Conservation (phyloP, 805 yeast genomes). For the Hanseniaspora occidentalis region DNA sequence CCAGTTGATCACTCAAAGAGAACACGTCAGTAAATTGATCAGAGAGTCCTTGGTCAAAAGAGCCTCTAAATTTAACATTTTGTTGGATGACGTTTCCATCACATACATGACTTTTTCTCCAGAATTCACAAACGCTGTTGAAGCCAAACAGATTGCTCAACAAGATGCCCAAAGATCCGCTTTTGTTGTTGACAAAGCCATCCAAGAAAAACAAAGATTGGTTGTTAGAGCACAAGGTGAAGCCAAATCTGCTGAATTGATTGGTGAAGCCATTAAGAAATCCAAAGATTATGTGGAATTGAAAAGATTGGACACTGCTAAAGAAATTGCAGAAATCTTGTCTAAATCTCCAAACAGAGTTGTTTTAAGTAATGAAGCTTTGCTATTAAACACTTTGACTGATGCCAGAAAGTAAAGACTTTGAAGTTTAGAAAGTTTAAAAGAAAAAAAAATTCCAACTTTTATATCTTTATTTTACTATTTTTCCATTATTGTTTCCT, state of each 20-base stretch:
- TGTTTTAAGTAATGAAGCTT: constrained; percentile 81
- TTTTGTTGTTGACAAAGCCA: constrained; percentile 89
- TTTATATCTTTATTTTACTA: not conserved
- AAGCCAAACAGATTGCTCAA: constrained; percentile 97
- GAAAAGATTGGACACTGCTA: constrained; percentile 93
- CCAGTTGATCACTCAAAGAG: constrained; percentile 97
- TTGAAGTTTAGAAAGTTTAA: not conserved
- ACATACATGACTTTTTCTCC: constrained; percentile 97
- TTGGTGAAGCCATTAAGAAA: constrained; percentile 98
- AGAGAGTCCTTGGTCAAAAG: constrained; percentile 85
- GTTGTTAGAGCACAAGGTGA: constrained; percentile 98
- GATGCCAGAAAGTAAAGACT: constrained; percentile 42
- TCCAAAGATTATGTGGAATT: constrained; percentile 92
- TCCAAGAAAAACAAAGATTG: constrained; percentile 94
- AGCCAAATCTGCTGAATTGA: constrained; percentile 93
- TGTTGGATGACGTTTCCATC: constrained; percentile 89
- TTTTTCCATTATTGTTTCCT: too few relatives aligned
- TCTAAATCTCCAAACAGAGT: constrained; percentile 85
- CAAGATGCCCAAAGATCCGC: constrained; percentile 99
- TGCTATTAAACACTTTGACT: constrained; percentile 75
- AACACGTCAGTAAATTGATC: constrained; percentile 81
- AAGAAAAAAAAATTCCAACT: too few relatives aligned
- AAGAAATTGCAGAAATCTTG: constrained; percentile 82
- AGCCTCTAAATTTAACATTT: constrained; percentile 77
- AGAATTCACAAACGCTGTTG: constrained; percentile 94